These are phyloP conservation scores for Alternaria arbusti DNA, from an alignment of 2,329 filamentous ascomycete genomes.

Conservation along the genomic window DNA sequence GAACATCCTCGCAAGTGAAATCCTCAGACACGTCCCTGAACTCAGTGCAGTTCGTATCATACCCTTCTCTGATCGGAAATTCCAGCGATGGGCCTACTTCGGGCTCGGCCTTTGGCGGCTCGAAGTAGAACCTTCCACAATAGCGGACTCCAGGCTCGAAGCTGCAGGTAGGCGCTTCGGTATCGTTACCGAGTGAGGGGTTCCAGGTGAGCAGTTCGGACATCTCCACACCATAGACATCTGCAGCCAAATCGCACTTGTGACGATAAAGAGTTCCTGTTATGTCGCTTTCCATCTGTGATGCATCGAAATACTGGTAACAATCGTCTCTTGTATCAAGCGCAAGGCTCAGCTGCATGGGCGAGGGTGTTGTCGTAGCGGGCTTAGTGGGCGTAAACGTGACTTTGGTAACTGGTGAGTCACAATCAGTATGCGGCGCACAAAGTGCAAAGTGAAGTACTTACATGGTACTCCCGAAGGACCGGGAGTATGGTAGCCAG, in stretches of 20 bases:
- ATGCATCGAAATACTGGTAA: neutral
- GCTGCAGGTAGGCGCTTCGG: too few relatives aligned
- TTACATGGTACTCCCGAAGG: neutral
- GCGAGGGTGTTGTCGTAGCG: neutral
- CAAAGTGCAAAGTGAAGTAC: neutral
- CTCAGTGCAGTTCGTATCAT: constrained; percentile 10
- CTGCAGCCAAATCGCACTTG: too few relatives aligned
- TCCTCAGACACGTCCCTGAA: too few relatives aligned
- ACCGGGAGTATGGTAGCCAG: neutral
- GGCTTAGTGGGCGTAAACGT: neutral
- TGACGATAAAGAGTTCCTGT: too few relatives aligned
- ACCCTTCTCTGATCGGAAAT: constrained; percentile 14
- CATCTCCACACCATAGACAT: too few relatives aligned
- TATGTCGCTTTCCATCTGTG: too few relatives aligned
- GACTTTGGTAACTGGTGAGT: neutral
- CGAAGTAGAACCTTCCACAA: too few relatives aligned
- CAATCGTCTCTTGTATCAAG: constrained; percentile 1
- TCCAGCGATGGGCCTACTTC: neutral
- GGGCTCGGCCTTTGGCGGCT: too few relatives aligned
- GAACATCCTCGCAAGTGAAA: too few relatives aligned
- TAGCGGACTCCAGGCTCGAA: neutral
- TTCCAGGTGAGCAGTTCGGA: too few relatives aligned
- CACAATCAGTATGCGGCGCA: too few relatives aligned
- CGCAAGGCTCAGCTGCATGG: neutral
- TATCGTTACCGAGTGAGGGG: too few relatives aligned